Percentiles rank a stretch among this genome's conserved stretches.
Conservation (phyloP, 139 green algal genomes). For the Deuterostichococcus epilithicus region DNA sequence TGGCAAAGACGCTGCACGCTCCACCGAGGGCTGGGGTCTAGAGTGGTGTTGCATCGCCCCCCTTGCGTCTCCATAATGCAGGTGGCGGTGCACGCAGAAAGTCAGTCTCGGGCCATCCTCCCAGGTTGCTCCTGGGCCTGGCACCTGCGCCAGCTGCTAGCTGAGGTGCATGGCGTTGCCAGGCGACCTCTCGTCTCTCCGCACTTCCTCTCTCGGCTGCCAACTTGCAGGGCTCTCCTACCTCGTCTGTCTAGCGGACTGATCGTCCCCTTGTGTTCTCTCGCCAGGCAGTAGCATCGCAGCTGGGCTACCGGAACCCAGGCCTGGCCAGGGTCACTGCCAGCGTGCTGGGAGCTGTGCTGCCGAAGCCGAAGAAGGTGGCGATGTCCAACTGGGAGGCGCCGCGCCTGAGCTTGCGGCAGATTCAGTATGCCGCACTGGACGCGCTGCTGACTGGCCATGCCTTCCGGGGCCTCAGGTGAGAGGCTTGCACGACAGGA, state of each 20-base stretch:
- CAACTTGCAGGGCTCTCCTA: background rate
- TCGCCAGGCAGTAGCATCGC: background rate
- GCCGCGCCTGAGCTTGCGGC: background rate
- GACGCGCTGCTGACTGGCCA: conserved; percentile 5
- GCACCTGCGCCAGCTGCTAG: no score
- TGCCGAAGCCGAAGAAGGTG: background rate
- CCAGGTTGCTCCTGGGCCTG: no score
- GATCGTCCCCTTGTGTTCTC: background rate
- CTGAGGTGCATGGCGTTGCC: no score
- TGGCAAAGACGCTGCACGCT: no score
- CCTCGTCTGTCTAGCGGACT: background rate
- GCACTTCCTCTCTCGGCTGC: background rate
- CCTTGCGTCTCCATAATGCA: no score
- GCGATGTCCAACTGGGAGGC: conserved; percentile 13
- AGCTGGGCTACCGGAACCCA: background rate
- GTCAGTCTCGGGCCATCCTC: no score
- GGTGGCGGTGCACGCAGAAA: no score
- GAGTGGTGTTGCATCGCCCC: no score
- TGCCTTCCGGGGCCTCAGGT: conserved; percentile 2
- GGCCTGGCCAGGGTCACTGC: background rate
- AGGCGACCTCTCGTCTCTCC: no score
- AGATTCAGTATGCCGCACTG: conserved; percentile 8
- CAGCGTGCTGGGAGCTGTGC: background rate
- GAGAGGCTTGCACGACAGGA: no score
- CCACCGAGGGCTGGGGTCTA: no score